These are phyloP conservation scores for Nothophytophthora sp. DNA, from an alignment of 352 stramenopile genomes.

Conservation along the genomic window DNA sequence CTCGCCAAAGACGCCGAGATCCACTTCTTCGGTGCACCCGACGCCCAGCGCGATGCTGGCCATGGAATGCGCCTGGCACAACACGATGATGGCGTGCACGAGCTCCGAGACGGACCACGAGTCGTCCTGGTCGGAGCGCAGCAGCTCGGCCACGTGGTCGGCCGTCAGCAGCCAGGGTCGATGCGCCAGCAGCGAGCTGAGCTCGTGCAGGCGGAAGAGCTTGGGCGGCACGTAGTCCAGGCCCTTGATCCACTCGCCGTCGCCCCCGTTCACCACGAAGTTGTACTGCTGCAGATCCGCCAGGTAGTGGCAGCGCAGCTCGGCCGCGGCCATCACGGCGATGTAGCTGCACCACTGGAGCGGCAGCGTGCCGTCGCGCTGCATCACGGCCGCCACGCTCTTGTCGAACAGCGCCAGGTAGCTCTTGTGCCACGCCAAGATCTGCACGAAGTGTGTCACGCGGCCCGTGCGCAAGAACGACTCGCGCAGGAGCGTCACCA, in stretches of 20 bases:
- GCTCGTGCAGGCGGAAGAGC: conserved; percentile 80
- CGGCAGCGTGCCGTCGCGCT: conserved; percentile 74
- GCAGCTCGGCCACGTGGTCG: conserved; percentile 73
- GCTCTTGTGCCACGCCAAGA: conserved; percentile 79
- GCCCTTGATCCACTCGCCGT: conserved; percentile 81
- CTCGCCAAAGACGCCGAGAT: conserved; percentile 68
- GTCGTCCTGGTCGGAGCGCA: conserved; percentile 68
- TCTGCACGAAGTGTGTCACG: conserved; percentile 73
- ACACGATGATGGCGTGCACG: conserved; percentile 84
- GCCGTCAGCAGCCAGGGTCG: conserved; percentile 83
- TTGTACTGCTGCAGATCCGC: conserved; percentile 82
- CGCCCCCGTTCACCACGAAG: conserved; percentile 82
- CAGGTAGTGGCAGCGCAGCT: conserved; percentile 81
- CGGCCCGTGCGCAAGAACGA: conserved; percentile 70
- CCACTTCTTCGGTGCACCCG: conserved; percentile 76
- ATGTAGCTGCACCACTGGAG: conserved; percentile 86
- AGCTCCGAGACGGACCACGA: conserved; percentile 89
- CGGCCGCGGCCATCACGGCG: conserved; percentile 76
- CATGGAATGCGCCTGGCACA: conserved; percentile 86
- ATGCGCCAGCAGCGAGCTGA: conserved; percentile 84
- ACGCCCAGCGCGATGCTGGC: conserved; percentile 76
- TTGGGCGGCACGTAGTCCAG: conserved; percentile 83
- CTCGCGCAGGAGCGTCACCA: conserved; percentile 50
- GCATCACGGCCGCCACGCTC: conserved; percentile 70
- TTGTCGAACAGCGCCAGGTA: conserved; percentile 76